Conservation (phyloP, 768 basidiomycete genomes). For the Leccinum broughii region DNA sequence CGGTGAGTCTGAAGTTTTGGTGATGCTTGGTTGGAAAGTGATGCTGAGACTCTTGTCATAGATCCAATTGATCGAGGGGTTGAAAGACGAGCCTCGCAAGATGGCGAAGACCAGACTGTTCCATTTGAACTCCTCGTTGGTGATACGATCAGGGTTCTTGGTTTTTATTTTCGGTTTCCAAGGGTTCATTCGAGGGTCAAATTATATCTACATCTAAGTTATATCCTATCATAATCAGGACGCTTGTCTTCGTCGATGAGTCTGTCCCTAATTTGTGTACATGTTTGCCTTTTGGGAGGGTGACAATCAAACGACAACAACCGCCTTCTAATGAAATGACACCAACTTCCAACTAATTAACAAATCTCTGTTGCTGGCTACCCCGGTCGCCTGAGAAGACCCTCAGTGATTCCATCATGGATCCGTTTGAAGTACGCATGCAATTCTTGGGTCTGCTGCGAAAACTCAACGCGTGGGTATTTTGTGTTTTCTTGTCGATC, state of each 20-base stretch:
- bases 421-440: constrained; percentile 73
- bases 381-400: no score
- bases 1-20: neutral
- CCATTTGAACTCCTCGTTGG: neutral
- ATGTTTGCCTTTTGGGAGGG: no score
- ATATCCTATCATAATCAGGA: no score
- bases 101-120: neutral
- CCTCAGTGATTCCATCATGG: constrained; percentile 24
- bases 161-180: neutral
- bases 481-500: constrained; percentile 36
- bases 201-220: no score
- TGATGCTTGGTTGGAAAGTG: neutral
- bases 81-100: neutral
- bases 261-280: no score
- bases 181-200: no score
- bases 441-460: constrained; percentile 65
- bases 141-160: no score
- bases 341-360: no score
- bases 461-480: constrained; percentile 60
- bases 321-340: no score
- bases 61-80: neutral
- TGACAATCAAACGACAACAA: no score
- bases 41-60: neutral
- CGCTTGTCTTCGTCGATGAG: no score
- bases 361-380: no score